Percentiles rank a stretch among this genome's conserved stretches.
phyloP scores from a whole-genome alignment of 495 filamentous ascomycete species.

The Neurospora intermedia region DNA sequence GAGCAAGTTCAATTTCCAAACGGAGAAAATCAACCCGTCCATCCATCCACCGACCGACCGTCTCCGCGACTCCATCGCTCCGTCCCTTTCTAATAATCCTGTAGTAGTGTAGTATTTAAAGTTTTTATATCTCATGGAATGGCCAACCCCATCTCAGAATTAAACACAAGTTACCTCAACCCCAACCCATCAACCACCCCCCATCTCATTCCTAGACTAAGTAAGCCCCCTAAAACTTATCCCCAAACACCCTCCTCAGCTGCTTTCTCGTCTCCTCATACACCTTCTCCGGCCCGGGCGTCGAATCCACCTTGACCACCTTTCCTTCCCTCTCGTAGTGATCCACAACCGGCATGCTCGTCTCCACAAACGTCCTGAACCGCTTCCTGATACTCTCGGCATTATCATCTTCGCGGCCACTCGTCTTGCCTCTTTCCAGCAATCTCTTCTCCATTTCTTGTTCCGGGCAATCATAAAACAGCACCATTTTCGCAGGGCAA shows the following conservation, averaged over 20 bases:
- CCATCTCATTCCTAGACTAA: too few species aligned
- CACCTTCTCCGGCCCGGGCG: constrained; percentile 57
- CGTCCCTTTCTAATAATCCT: too few species aligned
- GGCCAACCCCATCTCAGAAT: too few species aligned
- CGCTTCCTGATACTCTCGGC: constrained; percentile 90
- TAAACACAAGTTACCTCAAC: too few species aligned
- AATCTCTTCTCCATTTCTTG: constrained; percentile 73
- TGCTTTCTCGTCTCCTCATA: constrained; percentile 52
- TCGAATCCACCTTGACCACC: constrained; percentile 69
- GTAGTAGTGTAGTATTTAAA: too few species aligned
- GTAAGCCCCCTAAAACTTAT: constrained; percentile 9
- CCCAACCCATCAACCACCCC: too few species aligned
- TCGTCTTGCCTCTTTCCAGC: constrained; percentile 83
- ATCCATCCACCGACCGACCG: too few species aligned
- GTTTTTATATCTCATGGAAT: too few species aligned
- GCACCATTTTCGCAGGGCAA: constrained; percentile 65
- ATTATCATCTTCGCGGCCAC: constrained; percentile 86
- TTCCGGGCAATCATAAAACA: constrained; percentile 90
- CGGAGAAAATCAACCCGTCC: too few species aligned
- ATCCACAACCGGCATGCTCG: constrained; percentile 92
- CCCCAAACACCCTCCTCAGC: constrained; percentile 26
- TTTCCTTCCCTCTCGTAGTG: constrained; percentile 65
- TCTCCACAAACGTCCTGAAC: constrained; percentile 86
- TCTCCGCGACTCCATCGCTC: too few species aligned
- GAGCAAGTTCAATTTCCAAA: too few species aligned